Base-by-base conservation (phyloP, 2,329 filamentous ascomycete genomes). In the Pseudocercospora macadamiae region DNA sequence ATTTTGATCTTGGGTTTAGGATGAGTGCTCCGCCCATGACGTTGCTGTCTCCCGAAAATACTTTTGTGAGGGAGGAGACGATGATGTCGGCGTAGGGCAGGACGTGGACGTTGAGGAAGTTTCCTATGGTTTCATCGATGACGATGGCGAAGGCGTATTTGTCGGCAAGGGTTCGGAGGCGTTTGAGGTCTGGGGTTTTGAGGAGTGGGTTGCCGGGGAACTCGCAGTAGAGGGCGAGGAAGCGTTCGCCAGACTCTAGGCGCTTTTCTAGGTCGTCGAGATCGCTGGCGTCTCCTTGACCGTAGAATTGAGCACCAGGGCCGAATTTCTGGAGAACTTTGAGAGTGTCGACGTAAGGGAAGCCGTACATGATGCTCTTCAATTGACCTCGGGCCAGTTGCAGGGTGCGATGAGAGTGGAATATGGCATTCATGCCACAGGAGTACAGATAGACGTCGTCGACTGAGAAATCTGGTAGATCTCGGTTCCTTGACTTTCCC, bases 31-130 rank as follows among this genome's bases (percentile, higher is more conserved):
- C 95, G 59, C 93, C 95, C 93, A 97, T 97, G 66, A 99, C 95
- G 74, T 99, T 97, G 74, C 91, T 95, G 75, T 97, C 95, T 51
- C 95, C 95, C 56, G 91, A 96, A 77, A 99, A 99, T 54, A 97
- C 89, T 75, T 99, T 99, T 49, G 95, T 97, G 59, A 99, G 80
- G 72, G 91, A 96, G 79, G 91, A 96, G 57, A 96, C 93, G 4
- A 97, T 90, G 14, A 97, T 82, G 75, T 99, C 95, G 60, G 91
- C 90, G 71, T 88, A 89, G 2, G 89, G 91, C 4, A 99, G 83
- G 3, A 99, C 91, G 72, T 97, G 91, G 68, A 97, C 88, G 73
- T 99, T 99, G 71, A 96, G 87, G 73, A 97, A 96, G 57, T 95
- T 99, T 67, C 93, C 93, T 60, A 99, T 91, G 0, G 95, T 97